A percentile compares a stretch with the other conserved stretches of the same genome.
These are phyloP conservation scores for Nicotiana sylvestris DNA, from an alignment of 257 asterid genomes.

Conservation along the genomic window DNA sequence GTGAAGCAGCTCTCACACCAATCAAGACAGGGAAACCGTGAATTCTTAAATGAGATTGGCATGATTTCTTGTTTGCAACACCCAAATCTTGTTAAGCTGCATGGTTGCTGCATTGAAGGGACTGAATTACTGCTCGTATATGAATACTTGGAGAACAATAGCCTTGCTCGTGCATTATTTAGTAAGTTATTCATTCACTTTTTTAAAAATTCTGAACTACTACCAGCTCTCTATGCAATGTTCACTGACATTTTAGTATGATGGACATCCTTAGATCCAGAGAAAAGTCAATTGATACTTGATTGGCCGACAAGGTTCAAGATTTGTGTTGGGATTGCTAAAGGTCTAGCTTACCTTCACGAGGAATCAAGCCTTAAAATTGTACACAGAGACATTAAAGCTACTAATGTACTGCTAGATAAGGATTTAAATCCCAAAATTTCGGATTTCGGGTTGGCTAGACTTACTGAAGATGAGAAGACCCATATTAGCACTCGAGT, in stretches of 20 bases:
- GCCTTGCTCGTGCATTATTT: conserved; percentile 70
- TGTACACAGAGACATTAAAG: conserved; percentile 92
- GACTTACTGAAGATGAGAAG: conserved; percentile 77
- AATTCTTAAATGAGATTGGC: conserved; percentile 75
- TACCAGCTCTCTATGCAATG: background rate
- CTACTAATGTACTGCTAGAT: conserved; percentile 81
- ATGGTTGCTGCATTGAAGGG: conserved; percentile 83
- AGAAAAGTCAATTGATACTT: conserved; percentile 50
- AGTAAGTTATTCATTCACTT: conserved; percentile 31
- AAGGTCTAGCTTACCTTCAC: conserved; percentile 82
- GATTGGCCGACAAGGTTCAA: conserved; percentile 79
- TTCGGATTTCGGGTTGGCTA: conserved; percentile 90
- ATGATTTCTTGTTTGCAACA: conserved; percentile 81
- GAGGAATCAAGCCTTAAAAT: conserved; percentile 80
- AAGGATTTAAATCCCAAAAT: conserved; percentile 68
- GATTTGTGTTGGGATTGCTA: conserved; percentile 74
- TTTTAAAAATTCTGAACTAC: background rate
- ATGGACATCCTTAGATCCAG: conserved; percentile 37
- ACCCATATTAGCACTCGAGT: conserved; percentile 80
- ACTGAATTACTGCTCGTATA: conserved; percentile 73
- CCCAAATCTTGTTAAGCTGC: conserved; percentile 81
- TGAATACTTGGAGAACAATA: conserved; percentile 84
- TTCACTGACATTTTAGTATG: background rate
- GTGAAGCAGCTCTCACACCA: conserved; percentile 78
- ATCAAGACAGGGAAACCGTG: conserved; percentile 87